A percentile compares a stretch with the other conserved stretches of the same genome.
Conservation (phyloP, 2,329 filamentous ascomycete species). For the Paraphaeosphaeria minitans region DNA sequence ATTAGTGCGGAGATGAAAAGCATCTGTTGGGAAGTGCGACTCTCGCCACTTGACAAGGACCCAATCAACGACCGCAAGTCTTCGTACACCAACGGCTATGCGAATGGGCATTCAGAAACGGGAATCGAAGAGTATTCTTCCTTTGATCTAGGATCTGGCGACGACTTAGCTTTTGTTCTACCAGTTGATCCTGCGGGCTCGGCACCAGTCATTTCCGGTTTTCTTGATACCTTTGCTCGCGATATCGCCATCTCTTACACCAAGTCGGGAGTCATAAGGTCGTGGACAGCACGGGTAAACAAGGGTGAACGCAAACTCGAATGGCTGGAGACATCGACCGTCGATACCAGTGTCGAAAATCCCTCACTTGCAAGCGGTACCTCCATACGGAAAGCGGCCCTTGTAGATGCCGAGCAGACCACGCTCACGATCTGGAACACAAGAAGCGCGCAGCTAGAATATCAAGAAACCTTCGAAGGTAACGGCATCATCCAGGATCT, state of each 20-base stretch:
- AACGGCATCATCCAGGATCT: constrained; percentile 81
- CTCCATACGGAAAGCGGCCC: constrained; percentile 82
- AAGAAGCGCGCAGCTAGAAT: constrained; percentile 79
- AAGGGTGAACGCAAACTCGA: constrained; percentile 65
- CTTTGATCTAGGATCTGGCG: constrained; percentile 67
- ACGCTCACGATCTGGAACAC: constrained; percentile 91
- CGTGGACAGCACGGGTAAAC: constrained; percentile 83
- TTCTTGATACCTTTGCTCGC: constrained; percentile 82
- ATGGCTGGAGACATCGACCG: constrained; percentile 81
- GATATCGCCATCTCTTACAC: constrained; percentile 89
- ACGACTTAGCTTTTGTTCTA: constrained; percentile 65
- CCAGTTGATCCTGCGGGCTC: constrained; percentile 87
- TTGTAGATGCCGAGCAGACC: constrained; percentile 75
- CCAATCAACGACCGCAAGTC: constrained; percentile 34
- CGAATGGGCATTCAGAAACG: constrained; percentile 42
- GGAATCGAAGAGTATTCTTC: constrained; percentile 69
- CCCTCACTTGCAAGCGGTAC: constrained; percentile 83
- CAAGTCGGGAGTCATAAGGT: constrained; percentile 72
- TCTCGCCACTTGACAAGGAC: constrained; percentile 56
- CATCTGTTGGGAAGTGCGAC: constrained; percentile 76
- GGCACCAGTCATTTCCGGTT: constrained; percentile 71
- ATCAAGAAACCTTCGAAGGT: constrained; percentile 73
- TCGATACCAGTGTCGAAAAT: constrained; percentile 75
- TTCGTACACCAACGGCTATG: constrained; percentile 35
- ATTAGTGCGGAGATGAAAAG: constrained; percentile 79